Conservation (phyloP, 495 filamentous ascomycete species). For the Filosporella fistucella region DNA sequence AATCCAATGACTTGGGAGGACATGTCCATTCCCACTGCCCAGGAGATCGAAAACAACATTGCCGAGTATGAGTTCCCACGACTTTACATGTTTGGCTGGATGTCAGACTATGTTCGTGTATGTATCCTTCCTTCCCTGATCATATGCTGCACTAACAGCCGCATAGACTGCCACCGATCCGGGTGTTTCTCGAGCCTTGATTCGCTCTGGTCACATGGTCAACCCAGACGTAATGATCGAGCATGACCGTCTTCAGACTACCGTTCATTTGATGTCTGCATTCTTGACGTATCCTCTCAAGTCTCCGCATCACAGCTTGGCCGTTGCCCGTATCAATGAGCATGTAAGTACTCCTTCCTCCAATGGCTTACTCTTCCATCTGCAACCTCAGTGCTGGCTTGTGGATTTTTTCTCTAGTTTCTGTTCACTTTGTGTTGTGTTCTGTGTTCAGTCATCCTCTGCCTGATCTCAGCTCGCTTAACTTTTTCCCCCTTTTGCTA, state of each 20-base stretch:
- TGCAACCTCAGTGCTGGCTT: too few species aligned
- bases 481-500: too few species aligned
- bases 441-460: too few species aligned
- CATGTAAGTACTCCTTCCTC: slow-evolving; percentile 14
- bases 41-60: slow-evolving; percentile 23
- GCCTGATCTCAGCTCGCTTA: too few species aligned
- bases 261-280: slow-evolving; percentile 22
- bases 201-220: slow-evolving; percentile 21
- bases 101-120: slow-evolving; percentile 25
- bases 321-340: slow-evolving; percentile 25
- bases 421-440: too few species aligned
- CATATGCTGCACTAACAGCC: neutral
- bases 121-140: slow-evolving; percentile 1
- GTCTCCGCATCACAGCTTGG: slow-evolving; percentile 14
- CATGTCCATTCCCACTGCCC: slow-evolving; percentile 23
- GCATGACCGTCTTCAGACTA: slow-evolving; percentile 23
- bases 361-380: too few species aligned
- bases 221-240: slow-evolving; percentile 15
- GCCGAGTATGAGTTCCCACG: slow-evolving; percentile 24
- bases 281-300: slow-evolving; percentile 21
- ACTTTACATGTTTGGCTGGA: slow-evolving; percentile 25
- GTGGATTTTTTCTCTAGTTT: too few species aligned
- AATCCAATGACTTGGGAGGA: slow-evolving; percentile 13
- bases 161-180: slow-evolving; percentile 20
- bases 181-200: slow-evolving; percentile 20